A percentile compares a stretch with the other conserved stretches of the same genome.
phyloP scores from a whole-genome alignment of 1,284 basidiomycete genomes.

The Cutaneotrichosporon arboriforme region DNA sequence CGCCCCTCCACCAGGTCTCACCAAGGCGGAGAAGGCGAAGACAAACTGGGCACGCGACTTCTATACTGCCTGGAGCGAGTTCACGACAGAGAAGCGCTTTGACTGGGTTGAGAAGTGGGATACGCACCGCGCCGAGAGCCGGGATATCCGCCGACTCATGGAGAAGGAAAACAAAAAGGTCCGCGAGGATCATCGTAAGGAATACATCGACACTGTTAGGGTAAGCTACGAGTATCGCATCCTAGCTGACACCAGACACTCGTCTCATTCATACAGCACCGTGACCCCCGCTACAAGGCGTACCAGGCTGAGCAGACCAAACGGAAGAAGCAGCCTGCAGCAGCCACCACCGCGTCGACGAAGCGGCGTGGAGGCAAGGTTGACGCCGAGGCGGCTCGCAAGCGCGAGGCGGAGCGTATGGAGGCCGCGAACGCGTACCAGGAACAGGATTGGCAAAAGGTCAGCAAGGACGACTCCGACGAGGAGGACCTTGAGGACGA shows the following conservation, averaged over 20 bases:
- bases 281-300: conserved; percentile 84
- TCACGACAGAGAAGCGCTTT: conserved; percentile 83
- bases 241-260: conserved; percentile 56
- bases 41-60: conserved; percentile 61
- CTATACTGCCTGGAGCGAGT: conserved; percentile 82
- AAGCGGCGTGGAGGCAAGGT: conserved; percentile 20
- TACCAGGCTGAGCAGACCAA: conserved; percentile 56
- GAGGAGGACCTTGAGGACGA: conserved; percentile 54
- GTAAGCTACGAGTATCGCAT: conserved; percentile 51
- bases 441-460: conserved; percentile 73
- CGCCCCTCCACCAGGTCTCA: conserved; percentile 51
- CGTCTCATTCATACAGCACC: conserved; percentile 80
- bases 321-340: conserved; percentile 15
- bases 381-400: conserved; percentile 21
- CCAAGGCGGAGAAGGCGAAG: conserved; percentile 48
- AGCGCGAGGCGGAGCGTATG: conserved; percentile 27
- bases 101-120: conserved; percentile 85
- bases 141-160: conserved; percentile 78
- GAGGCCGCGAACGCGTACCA: conserved; percentile 33
- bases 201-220: conserved; percentile 88
- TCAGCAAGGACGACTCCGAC: conserved; percentile 59
- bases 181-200: conserved; percentile 76
- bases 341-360: conserved; percentile 16
- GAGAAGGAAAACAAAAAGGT: conserved; percentile 94
- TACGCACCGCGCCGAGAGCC: conserved; percentile 74